Evolutionary conservation across 164 flowering plant species (phyloP).

Genomic region (grape (Vitis vinifera)): ASM3070453v1 NC_081819.1:17958501-17959000

Average conservation of each 20-base stretch:
- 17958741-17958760: slow-evolving; percentile 10
- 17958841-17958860: slow-evolving; percentile 6
- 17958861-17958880: slow-evolving; percentile 6
- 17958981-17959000: slow-evolving; percentile 75
- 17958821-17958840: slow-evolving; percentile 4
- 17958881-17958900: slow-evolving; percentile 13
- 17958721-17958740: not conserved
- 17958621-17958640: no score
- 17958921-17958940: slow-evolving; percentile 18
- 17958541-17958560: no score
- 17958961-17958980: slow-evolving; percentile 64
- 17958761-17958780: not conserved
- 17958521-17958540: no score
- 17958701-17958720: no score
- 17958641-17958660: no score
- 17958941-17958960: slow-evolving; percentile 29
- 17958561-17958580: no score
- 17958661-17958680: not conserved
- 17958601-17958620: no score
- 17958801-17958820: not conserved
- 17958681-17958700: not conserved
- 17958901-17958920: slow-evolving; percentile 19
- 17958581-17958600: no score
- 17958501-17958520: no score
- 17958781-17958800: slow-evolving; percentile 9